Evolutionary conservation across 2,329 filamentous ascomycete species (phyloP), one percentile per base, ranked within the genome.

Genomic region (Fusarium pseudograminearum): DNA sequence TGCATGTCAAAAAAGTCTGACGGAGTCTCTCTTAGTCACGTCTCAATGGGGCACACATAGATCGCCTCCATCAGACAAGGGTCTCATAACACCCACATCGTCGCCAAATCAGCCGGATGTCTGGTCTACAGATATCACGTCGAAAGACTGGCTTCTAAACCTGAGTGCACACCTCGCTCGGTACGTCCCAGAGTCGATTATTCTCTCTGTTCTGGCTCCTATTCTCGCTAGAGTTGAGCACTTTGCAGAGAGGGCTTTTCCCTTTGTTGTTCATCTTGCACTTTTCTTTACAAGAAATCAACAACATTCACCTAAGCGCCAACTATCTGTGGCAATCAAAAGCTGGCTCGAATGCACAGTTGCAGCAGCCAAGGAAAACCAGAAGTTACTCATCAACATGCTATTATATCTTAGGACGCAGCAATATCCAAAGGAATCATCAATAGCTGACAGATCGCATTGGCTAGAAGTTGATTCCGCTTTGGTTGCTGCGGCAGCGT

Each of bases 331-430:
- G 12, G 85, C 89, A 4, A 84, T 92, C 61, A 88, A 85, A 36
- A 79, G 82, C 12, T 93, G 91, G 84, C 86, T 98, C 36, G 80
- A 80, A 4, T 73, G 73, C 20, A 75, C 60, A 11, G 72, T 59
- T 5, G 67, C 78, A 2, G 72, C 71, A 58, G 86, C 82, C 2
- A 86, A 85, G 59, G 85, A 89, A 8, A 93, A 93, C 72, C 81
- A 91, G 52, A 89, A 89, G 64, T 85, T 96, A 36, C 82, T 97
- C 2, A 86, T 98, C 40, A 91, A 93, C 67, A 88, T 90, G 5
- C 84, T 99, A 31, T 82, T 99, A 4, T 99, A 98, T 76, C 85
- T 99, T n/a, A 89, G 94, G 38, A 93, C 91, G 5, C 94, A 97
- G 75, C 85, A 87, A 30, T 81, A 91, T 16, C 92, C 92, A 0